Base-by-base conservation (phyloP, 345 rosid genomes). In the Clausena lansium region DNA sequence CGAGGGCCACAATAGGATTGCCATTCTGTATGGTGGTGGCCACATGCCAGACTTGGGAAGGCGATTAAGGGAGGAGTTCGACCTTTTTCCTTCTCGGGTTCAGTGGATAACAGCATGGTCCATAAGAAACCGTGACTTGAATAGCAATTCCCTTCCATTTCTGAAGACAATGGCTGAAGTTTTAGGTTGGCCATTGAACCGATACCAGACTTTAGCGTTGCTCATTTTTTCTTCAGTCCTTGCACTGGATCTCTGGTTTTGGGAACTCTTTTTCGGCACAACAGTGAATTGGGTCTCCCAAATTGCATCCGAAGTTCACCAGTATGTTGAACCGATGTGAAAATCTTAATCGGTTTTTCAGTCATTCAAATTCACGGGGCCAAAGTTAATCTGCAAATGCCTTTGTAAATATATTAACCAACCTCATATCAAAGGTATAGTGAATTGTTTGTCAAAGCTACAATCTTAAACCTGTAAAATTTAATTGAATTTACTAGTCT, bases 1-100 rank as follows among this genome's bases (percentile, higher is more conserved):
- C 3, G 91, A 85, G 11, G 97, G 99, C 36, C 89, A 89, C 84
- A 90, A 88, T 6, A 87, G 78, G 83, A 89, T 93, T 20, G 99
- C 97, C 3, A 83, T 96, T 72, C 87, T 96, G 4, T 96, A 92
- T 4, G 99, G 99, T 0, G 97, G 97, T n/a, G 97, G 98, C 66
- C 99, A 96, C 92, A 93, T 96, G 97, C 98, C 97, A 1, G 99
- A 96, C 85, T 50, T 96, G 70, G 97, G 95, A 64, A 90, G 97
- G 85, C 86, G 94, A 30, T 77, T 93, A 54, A 73, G 87, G 72
- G 97, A 93, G 69, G 98, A 96, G 59, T 91, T 91, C 4, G 90
- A 90, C 72, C 87, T 96, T 33, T 76, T 87, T 72, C 98, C 98
- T 10, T 88, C 85, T 0, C 81, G 41, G 38, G 97, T 89, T 54